Conservation (phyloP, 805 yeast species). For the Vanderwaltozyma tropicalis region DNA sequence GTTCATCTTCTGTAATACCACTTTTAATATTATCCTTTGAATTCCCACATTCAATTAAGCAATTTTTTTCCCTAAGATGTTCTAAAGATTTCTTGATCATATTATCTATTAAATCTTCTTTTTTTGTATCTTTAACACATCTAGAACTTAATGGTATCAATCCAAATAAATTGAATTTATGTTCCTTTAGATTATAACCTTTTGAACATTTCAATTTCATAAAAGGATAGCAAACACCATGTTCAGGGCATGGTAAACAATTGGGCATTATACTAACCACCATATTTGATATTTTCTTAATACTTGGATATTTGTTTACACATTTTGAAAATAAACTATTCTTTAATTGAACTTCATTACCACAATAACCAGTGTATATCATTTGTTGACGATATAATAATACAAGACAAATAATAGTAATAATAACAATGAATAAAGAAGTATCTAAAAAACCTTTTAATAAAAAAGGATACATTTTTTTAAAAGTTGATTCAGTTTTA, state of each 20-base stretch:
- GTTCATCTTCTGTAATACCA: conserved; percentile 38
- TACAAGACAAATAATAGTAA: conserved; percentile 17
- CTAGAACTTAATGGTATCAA: conserved; percentile 47
- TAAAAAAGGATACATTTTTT: background rate
- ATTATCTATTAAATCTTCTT: conserved; percentile 50
- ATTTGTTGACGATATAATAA: conserved; percentile 57
- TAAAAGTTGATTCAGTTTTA: background rate
- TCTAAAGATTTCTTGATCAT: conserved; percentile 55
- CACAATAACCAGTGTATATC: conserved; percentile 62
- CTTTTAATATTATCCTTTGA: conserved; percentile 33
- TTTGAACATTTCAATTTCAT: conserved; percentile 55
- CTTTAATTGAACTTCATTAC: conserved; percentile 35
- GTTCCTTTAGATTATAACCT: conserved; percentile 40
- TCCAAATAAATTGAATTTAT: conserved; percentile 32
- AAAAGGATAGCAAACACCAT: conserved; percentile 57
- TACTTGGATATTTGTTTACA: too few relatives aligned
- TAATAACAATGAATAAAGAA: background rate
- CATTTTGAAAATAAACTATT: too few relatives aligned
- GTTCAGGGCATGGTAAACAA: conserved; percentile 69
- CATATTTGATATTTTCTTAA: background rate
- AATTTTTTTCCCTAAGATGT: conserved; percentile 52
- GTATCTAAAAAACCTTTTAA: background rate
- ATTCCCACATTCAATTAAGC: conserved; percentile 46
- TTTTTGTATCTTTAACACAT: conserved; percentile 64
- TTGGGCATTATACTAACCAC: conserved; percentile 32